Evolutionary conservation across 176 grass and related monocot genomes (phyloP).

Genomic region (Raddia distichophylla): DNA sequence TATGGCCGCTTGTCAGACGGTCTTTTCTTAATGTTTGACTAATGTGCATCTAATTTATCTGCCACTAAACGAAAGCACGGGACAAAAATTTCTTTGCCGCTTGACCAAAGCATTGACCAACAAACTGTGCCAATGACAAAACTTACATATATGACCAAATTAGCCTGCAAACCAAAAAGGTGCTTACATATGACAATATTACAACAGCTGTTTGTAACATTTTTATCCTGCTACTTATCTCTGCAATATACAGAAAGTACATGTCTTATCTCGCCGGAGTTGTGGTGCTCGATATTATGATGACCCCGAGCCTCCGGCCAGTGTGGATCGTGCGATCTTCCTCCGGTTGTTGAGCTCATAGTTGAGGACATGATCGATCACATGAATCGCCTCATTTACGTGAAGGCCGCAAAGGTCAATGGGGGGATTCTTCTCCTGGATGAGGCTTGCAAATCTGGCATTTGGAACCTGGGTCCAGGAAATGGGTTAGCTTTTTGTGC

Average conservation of each 20-base stretch:
- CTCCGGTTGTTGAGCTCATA: conserved; percentile 68
- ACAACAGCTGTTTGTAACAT: conserved; percentile 55
- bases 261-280: conserved; percentile 47
- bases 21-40: no score
- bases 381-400: conserved; percentile 66
- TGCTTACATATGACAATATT: conserved; percentile 52
- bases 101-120: no score
- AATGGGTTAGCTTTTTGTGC: conserved; percentile 20
- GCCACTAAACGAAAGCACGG: no score
- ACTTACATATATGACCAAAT: no score
- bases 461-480: conserved; percentile 40
- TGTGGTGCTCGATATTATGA: conserved; percentile 58
- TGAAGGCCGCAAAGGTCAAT: conserved; percentile 80
- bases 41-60: no score
- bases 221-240: conserved; percentile 68
- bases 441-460: conserved; percentile 59
- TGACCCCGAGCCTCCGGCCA: conserved; percentile 56
- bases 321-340: conserved; percentile 61
- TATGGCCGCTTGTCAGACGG: no score
- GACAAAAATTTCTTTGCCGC: no score
- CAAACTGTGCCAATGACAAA: no score
- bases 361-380: conserved; percentile 47
- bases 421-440: conserved; percentile 68
- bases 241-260: conserved; percentile 74
- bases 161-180: conserved; percentile 32